A percentile compares a stretch with the other conserved stretches of the same genome.
phyloP scores from a whole-genome alignment of 768 basidiomycete species.

The Termitomyces sp. region DNA sequence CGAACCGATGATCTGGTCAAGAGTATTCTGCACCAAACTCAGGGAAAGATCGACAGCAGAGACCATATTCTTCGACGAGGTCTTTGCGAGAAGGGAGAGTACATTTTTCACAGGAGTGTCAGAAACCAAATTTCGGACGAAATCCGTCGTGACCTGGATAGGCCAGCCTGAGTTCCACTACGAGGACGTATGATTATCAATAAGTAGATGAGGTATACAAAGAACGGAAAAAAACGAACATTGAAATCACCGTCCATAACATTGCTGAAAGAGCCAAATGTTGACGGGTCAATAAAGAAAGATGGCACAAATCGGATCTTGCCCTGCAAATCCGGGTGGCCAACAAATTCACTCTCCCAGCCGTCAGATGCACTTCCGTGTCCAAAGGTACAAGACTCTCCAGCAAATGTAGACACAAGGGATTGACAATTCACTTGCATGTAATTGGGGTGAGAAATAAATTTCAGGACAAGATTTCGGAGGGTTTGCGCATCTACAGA shows the following conservation, averaged over 20 bases:
- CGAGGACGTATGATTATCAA: constrained; percentile 6
- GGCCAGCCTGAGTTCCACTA: constrained; percentile 87
- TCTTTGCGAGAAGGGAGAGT: constrained; percentile 18
- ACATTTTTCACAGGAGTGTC: neutral
- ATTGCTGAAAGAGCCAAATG: constrained; percentile 40
- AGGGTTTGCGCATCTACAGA: constrained; percentile 45
- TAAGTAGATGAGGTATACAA: constrained; percentile 5
- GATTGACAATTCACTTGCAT: constrained; percentile 40
- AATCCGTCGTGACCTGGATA: constrained; percentile 46
- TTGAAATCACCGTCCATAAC: constrained; percentile 60
- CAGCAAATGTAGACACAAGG: constrained; percentile 70
- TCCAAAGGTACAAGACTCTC: constrained; percentile 68
- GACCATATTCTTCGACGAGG: neutral
- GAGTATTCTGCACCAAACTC: constrained; percentile 6
- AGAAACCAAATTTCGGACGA: constrained; percentile 20
- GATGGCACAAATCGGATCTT: constrained; percentile 64
- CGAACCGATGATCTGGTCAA: constrained; percentile 27
- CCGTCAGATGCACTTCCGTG: constrained; percentile 45
- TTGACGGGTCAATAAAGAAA: constrained; percentile 59
- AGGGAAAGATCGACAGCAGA: neutral
- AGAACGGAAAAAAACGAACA: constrained; percentile 29
- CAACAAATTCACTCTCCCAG: constrained; percentile 55
- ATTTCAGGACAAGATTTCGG: constrained; percentile 50
- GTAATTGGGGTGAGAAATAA: constrained; percentile 57
- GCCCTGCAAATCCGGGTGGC: constrained; percentile 41